phyloP scores from a whole-genome alignment of 805 yeast genomes.

The Saturnispora hagleri region DNA sequence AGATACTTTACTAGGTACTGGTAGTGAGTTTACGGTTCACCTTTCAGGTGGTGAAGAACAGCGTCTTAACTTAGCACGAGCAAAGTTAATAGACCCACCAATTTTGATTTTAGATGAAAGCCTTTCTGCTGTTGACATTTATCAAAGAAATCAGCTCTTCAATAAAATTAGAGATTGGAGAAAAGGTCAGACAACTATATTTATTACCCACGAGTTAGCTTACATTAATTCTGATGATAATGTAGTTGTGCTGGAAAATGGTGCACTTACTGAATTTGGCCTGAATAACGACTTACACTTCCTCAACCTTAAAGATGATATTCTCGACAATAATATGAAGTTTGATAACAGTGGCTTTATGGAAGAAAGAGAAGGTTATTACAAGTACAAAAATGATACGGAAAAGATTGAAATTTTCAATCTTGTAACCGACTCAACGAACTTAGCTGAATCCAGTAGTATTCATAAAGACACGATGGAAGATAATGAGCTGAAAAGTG shows the following conservation, averaged over 20 bases:
- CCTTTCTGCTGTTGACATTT: constrained; percentile 66
- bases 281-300: constrained; percentile 19
- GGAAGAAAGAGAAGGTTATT: not conserved
- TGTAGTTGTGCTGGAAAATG: constrained; percentile 52
- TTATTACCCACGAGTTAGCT: constrained; percentile 68
- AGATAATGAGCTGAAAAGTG: constrained; percentile 6
- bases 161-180: constrained; percentile 52
- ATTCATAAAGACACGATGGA: not conserved
- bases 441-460: not conserved
- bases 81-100: constrained; percentile 62
- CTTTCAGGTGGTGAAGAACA: constrained; percentile 93
- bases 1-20: constrained; percentile 37
- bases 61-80: constrained; percentile 76
- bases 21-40: constrained; percentile 25
- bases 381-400: not conserved
- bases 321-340: not conserved
- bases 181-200: constrained; percentile 59
- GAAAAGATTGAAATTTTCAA: not conserved
- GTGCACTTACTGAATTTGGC: constrained; percentile 42
- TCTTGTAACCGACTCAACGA: not conserved
- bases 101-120: constrained; percentile 81
- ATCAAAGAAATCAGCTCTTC: constrained; percentile 37
- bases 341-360: not conserved
- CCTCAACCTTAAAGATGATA: not conserved
- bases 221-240: constrained; percentile 48